Percentiles rank a stretch among this genome's conserved stretches.
Conservation (phyloP, 805 yeast genomes). For the Wickerhamomyces ciferrii region DNA sequence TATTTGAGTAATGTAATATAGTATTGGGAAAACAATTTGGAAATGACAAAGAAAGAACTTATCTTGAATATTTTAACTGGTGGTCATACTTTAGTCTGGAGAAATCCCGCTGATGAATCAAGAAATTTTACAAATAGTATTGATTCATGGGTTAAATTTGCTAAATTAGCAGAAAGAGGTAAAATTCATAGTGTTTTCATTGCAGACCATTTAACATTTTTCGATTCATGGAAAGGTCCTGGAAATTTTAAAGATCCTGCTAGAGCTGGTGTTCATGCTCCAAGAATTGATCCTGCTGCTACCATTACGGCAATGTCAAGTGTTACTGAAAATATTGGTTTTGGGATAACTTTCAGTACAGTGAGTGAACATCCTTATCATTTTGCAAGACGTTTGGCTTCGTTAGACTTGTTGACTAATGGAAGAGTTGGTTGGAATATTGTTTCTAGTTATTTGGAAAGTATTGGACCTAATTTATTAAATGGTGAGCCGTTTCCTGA, state of each 20-base stretch:
- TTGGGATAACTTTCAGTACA: constrained; percentile 35
- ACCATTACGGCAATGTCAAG: constrained; percentile 37
- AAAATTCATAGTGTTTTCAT: constrained; percentile 32
- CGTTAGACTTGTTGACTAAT: constrained; percentile 34
- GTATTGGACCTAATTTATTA: constrained; percentile 31
- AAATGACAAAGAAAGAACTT: background rate
- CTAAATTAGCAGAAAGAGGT: constrained; percentile 30
- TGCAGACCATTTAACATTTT: constrained; percentile 37
- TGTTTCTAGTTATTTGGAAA: constrained; percentile 33
- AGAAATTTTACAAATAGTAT: background rate
- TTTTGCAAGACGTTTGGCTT: constrained; percentile 32
- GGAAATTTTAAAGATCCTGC: constrained; percentile 8
- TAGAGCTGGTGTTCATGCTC: constrained; percentile 26
- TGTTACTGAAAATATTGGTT: constrained; percentile 27
- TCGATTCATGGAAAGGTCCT: constrained; percentile 29
- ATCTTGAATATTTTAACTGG: background rate
- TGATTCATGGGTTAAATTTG: constrained; percentile 28
- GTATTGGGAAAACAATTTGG: too few relatives aligned
- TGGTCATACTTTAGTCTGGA: background rate
- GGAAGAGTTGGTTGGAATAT: constrained; percentile 41
- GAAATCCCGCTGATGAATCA: background rate
- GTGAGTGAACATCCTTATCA: constrained; percentile 35
- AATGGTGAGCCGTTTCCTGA: constrained; percentile 28
- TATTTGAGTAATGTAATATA: too few relatives aligned
- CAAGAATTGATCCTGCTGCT: constrained; percentile 35